phyloP scores from a whole-genome alignment of 176 grass and related monocot genomes.

The Melocanna baccifera region DNA sequence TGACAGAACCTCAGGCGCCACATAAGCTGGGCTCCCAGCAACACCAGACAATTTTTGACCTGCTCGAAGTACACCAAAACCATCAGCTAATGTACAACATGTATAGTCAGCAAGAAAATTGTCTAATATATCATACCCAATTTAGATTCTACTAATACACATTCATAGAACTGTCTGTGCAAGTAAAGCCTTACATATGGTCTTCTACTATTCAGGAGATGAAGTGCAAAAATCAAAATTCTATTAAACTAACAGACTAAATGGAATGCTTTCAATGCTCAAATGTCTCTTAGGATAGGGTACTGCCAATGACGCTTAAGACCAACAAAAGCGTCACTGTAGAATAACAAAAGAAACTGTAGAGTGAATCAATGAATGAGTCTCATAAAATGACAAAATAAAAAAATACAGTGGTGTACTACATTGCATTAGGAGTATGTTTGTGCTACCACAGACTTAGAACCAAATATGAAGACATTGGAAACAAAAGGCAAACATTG shows the following conservation, averaged over 20 bases:
- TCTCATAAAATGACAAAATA: background rate
- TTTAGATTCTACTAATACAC: background rate
- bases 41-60: constrained; percentile 86
- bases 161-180: background rate
- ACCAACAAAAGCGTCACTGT: background rate
- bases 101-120: background rate
- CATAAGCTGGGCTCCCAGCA: constrained; percentile 90
- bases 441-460: background rate
- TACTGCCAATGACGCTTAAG: background rate
- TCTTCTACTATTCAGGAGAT: background rate
- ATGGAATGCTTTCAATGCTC: background rate
- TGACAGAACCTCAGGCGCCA: constrained; percentile 84
- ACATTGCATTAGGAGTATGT: background rate
- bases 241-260: background rate
- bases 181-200: background rate
- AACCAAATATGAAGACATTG: background rate
- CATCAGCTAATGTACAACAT: constrained; percentile 10
- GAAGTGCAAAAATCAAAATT: background rate
- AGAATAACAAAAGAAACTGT: background rate
- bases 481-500: background rate
- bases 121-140: background rate
- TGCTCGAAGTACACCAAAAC: constrained; percentile 30
- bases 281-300: background rate
- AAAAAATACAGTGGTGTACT: background rate
- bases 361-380: background rate